Evolutionary conservation across 2,329 filamentous ascomycete species (phyloP).

Genomic region (Aspergillus oerlinghausenensis): DNA sequence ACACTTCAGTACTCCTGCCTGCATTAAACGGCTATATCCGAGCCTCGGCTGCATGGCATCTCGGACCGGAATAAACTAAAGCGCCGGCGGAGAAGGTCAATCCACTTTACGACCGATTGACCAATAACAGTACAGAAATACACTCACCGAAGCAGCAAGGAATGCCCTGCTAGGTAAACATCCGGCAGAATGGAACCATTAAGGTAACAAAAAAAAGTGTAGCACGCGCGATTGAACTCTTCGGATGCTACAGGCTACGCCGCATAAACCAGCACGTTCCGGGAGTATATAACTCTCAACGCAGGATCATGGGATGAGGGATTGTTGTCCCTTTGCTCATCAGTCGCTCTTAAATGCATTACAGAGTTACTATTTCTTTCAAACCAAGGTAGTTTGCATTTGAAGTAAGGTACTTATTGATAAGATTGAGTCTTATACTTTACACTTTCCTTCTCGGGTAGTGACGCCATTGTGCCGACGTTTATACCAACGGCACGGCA

Average conservation of each 20-base stretch:
- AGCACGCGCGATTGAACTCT: constrained; percentile 3
- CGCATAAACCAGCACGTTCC: constrained; percentile 40
- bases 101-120: neutral
- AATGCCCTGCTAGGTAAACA: neutral
- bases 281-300: constrained; percentile 10
- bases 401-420: neutral
- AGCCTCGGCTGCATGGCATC: constrained; percentile 12
- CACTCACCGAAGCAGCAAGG: neutral
- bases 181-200: constrained; percentile 12
- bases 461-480: constrained; percentile 16
- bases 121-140: neutral
- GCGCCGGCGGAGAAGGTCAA: constrained; percentile 5
- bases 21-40: neutral
- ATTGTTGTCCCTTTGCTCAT: neutral
- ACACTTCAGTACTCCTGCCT: neutral
- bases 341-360: neutral
- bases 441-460: neutral
- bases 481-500: neutral
- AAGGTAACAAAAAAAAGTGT: neutral
- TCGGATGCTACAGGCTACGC: constrained; percentile 40
- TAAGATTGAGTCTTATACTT: neutral
- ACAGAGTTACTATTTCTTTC: neutral
- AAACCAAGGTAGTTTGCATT: neutral
- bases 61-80: constrained; percentile 9
- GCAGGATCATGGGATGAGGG: neutral